These are phyloP conservation scores for Cordyceps cateniannulata DNA, from an alignment of 2,329 filamentous ascomycete species.

Conservation along the genomic window DNA sequence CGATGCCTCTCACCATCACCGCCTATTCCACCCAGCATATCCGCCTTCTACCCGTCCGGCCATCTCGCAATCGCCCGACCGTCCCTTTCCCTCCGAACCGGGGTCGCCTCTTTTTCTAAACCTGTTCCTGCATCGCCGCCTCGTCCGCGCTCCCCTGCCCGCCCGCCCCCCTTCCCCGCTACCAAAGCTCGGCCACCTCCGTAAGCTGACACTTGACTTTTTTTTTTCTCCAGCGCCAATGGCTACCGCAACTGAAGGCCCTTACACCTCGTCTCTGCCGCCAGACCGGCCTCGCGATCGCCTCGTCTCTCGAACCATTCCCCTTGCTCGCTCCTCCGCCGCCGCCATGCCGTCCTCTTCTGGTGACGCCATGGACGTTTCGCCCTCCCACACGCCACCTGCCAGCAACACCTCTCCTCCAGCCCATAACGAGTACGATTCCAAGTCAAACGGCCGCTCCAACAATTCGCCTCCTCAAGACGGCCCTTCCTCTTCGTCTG, in stretches of 20 bases:
- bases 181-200: not conserved
- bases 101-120: not conserved
- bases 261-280: slow-evolving; percentile 36
- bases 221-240: slow-evolving; percentile 35
- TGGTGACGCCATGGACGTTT: slow-evolving; percentile 56
- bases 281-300: slow-evolving; percentile 36
- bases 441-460: slow-evolving; percentile 28
- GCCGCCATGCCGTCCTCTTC: slow-evolving; percentile 53
- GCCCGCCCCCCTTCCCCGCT: slow-evolving; percentile 3
- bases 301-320: slow-evolving; percentile 48
- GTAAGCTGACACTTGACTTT: slow-evolving; percentile 9
- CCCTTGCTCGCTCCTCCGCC: slow-evolving; percentile 50
- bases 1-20: slow-evolving; percentile 25
- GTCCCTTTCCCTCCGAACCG: not conserved
- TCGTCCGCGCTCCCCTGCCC: not conserved
- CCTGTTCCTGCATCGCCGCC: not conserved
- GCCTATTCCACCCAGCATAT: slow-evolving; percentile 29
- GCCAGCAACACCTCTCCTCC: slow-evolving; percentile 39
- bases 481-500: slow-evolving; percentile 25
- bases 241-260: slow-evolving; percentile 47
- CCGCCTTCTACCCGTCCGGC: not conserved
- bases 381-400: slow-evolving; percentile 27
- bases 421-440: slow-evolving; percentile 38
- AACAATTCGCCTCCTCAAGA: slow-evolving; percentile 35
- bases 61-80: not conserved